phyloP scores from a whole-genome alignment of 768 basidiomycete species.

The Panaeolus cyanescens region DNA sequence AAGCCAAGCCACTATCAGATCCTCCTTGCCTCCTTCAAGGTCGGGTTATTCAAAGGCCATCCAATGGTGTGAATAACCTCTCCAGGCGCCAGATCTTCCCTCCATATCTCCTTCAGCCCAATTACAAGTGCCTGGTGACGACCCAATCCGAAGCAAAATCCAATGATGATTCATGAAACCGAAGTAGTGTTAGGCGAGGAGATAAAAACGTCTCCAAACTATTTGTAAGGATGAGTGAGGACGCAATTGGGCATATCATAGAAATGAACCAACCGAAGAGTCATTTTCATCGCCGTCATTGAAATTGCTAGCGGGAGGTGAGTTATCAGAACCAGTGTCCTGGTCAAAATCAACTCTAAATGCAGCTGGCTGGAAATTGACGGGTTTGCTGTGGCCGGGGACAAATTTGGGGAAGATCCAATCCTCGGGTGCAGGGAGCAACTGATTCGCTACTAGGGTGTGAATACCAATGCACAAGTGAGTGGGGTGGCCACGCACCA shows the following conservation, averaged over 20 bases:
- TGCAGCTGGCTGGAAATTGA: constrained; percentile 12
- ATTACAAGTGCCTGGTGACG: too few relatives aligned
- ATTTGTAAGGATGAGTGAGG: too few relatives aligned
- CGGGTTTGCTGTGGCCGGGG: constrained; percentile 10
- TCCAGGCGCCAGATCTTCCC: too few relatives aligned
- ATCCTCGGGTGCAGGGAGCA: constrained; percentile 9
- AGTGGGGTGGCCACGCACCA: neutral
- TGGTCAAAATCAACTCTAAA: constrained; percentile 20
- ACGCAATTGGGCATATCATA: too few relatives aligned
- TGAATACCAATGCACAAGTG: neutral
- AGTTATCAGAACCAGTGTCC: constrained; percentile 13
- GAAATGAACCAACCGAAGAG: too few relatives aligned
- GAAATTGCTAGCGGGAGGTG: neutral
- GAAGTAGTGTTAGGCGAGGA: constrained; percentile 24
- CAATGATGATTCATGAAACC: constrained; percentile 25
- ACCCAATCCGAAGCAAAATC: too few relatives aligned
- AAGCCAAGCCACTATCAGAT: too few relatives aligned
- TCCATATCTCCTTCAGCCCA: too few relatives aligned
- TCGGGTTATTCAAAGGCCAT: too few relatives aligned
- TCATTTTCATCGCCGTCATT: constrained; percentile 15
- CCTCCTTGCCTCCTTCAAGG: too few relatives aligned
- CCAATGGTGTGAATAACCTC: too few relatives aligned
- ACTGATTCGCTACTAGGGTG: neutral
- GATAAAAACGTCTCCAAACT: constrained; percentile 18
- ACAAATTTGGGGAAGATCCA: constrained; percentile 13